phyloP scores from a whole-genome alignment of 2,329 filamentous ascomycete genomes.

The Atkinsonella texensis region DNA sequence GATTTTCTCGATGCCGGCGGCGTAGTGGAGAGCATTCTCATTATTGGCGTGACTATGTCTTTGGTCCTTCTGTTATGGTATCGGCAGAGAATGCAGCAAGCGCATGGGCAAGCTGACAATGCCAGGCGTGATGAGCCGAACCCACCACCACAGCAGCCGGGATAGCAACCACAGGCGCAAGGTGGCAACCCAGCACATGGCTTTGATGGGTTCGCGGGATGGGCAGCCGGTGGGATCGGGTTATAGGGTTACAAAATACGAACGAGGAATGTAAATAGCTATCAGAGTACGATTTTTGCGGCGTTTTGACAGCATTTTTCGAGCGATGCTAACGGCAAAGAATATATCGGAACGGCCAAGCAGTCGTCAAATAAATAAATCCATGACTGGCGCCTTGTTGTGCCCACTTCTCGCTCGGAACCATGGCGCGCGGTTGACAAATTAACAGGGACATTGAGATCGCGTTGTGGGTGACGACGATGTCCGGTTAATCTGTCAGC shows the following conservation, averaged over 20 bases:
- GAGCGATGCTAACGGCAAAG: not conserved
- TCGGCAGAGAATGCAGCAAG: constrained; percentile 56
- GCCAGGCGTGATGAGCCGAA: constrained; percentile 10
- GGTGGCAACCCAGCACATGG: constrained; percentile 7
- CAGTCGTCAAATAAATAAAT: not conserved
- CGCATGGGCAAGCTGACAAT: constrained; percentile 26
- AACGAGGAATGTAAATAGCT: constrained; percentile 6
- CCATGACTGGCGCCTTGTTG: too few relatives aligned
- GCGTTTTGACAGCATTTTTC: constrained; percentile 9
- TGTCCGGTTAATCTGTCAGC: too few relatives aligned
- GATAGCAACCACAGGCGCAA: not conserved
- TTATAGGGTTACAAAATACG: constrained; percentile 19
- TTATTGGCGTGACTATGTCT: constrained; percentile 63
- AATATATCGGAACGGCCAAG: not conserved
- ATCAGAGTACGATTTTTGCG: constrained; percentile 3
- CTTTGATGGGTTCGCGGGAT: constrained; percentile 20
- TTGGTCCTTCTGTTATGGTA: constrained; percentile 75
- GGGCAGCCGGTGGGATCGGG: constrained; percentile 25
- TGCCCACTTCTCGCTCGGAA: too few relatives aligned
- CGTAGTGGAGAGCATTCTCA: constrained; percentile 71
- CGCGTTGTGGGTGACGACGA: too few relatives aligned
- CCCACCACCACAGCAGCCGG: not conserved
- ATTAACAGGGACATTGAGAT: too few relatives aligned
- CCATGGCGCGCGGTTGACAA: too few relatives aligned
- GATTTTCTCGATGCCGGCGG: constrained; percentile 64